phyloP scores from a whole-genome alignment of 2,329 filamentous ascomycete species.

The Ceratocystis albifundus region DNA sequence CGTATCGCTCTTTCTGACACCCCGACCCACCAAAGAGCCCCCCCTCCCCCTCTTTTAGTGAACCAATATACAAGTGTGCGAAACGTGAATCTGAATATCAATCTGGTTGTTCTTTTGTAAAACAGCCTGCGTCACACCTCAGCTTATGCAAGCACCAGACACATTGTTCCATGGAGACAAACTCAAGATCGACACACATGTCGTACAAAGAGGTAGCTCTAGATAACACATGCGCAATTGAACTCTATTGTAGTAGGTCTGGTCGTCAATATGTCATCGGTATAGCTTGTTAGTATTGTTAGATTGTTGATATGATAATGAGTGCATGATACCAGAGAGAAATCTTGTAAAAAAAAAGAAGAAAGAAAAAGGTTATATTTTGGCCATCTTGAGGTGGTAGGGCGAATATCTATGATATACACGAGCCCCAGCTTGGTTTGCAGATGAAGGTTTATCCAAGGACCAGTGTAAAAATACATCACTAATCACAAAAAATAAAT shows the following conservation, averaged over 20 bases:
- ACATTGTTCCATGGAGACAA: background rate
- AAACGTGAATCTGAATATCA: background rate
- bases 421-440: no score
- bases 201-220: background rate
- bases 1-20: background rate
- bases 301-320: no score
- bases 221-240: background rate
- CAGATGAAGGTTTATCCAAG: no score
- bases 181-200: background rate
- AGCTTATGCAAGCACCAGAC: background rate
- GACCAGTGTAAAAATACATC: no score
- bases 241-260: background rate
- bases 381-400: no score
- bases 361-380: no score
- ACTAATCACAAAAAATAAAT: no score
- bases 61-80: background rate
- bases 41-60: slow-evolving; percentile 16
- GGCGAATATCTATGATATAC: no score
- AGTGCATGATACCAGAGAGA: no score
- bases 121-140: background rate
- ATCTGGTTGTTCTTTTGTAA: slow-evolving; percentile 3
- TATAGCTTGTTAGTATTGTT: no score
- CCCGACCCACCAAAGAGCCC: background rate
- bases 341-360: no score
- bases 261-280: no score